Base-by-base conservation (phyloP, 2,329 filamentous ascomycete genomes). In the Fusarium paranaense region DNA sequence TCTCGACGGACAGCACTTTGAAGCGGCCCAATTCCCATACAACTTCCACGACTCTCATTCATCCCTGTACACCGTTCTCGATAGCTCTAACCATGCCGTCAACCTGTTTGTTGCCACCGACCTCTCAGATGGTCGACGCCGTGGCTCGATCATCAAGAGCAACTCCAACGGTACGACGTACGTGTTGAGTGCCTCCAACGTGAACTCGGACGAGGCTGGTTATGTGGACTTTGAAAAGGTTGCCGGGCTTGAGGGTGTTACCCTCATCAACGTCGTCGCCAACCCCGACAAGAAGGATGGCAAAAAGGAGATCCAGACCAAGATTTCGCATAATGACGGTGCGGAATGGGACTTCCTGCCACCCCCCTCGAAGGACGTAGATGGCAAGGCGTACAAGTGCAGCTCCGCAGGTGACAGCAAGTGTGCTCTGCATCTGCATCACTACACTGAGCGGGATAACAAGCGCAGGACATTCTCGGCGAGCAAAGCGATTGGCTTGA, bases 141-240 rank as follows among this genome's bases (percentile, higher is more conserved):
- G 94, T 77, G 97, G 97, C 40, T 93, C 93, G 27, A 94, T 99
- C 76, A 91, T 99, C 83, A 99, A 98, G 89, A 98, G 95, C 80
- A 99, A 99, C 85, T 98, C 95, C 78, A 98, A 99, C 80, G 97
- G 97, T 63, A 99, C 97, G 1, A 97, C 94, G 2, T 99, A 98
- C 79, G 94, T 98, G 14, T 86, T 97, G 73, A 97, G 94, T 82
- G 87, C 97, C 27, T 86, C 90, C 58, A 90, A 90, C 22, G 95
- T 98, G 80, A 98, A 98, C 82, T 90, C 94, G 76, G 91, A 98
- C 80, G 85, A 88, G 14, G 77, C 81, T 2, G 95, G 92, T 50
- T 98, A 92, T 79, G 96, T 98, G 52, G 97, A 99, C 81, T 99
- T 97, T 82, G 97, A 99, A 82, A 98, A 97, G 85, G 95, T 98